phyloP scores from a whole-genome alignment of 345 rosid genomes.

The Stellera chamaejasme region DNA sequence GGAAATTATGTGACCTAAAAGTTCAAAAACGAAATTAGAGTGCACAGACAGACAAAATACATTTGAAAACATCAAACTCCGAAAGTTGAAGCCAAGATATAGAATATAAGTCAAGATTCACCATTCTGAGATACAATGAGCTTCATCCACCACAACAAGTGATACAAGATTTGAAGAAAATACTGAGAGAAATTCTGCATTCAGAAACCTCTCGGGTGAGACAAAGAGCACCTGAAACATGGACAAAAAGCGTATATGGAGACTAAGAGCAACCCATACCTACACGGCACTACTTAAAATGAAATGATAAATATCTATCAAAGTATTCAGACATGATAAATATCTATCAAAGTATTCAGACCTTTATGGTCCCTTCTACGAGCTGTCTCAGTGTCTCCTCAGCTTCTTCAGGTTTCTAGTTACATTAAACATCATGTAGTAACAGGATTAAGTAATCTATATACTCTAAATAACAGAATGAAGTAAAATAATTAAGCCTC shows the following conservation, averaged over 20 bases:
- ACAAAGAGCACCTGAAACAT: slow-evolving; percentile 81
- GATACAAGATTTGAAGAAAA: slow-evolving; percentile 47
- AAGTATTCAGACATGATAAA: too few relatives aligned
- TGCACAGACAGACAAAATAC: slow-evolving; percentile 1
- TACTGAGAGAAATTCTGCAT: slow-evolving; percentile 61
- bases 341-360: slow-evolving; percentile 17
- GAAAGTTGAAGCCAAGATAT: slow-evolving; percentile 6
- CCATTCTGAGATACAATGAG: slow-evolving; percentile 98
- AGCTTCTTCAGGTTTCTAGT: slow-evolving; percentile 68
- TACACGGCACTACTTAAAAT: background rate
- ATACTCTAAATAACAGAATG: slow-evolving; percentile 1
- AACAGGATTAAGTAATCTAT: slow-evolving; percentile 7
- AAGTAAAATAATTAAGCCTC: background rate
- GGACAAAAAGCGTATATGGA: background rate
- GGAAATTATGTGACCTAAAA: slow-evolving; percentile 90
- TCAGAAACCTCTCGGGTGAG: slow-evolving; percentile 89
- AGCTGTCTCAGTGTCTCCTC: slow-evolving; percentile 58
- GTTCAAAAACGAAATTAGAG: slow-evolving; percentile 9
- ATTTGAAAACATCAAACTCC: slow-evolving; percentile 4
- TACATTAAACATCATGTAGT: slow-evolving; percentile 6
- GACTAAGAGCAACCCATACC: background rate
- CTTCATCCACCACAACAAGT: slow-evolving; percentile 94
- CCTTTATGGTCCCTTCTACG: slow-evolving; percentile 69
- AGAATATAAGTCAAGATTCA: slow-evolving; percentile 26
- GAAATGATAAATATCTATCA: background rate